Percentiles rank a stretch among this genome's conserved stretches.
These are phyloP conservation scores for Lichtheimia ornata DNA, from an alignment of 371 early-diverging fungal genomes.

Conservation along the genomic window DNA sequence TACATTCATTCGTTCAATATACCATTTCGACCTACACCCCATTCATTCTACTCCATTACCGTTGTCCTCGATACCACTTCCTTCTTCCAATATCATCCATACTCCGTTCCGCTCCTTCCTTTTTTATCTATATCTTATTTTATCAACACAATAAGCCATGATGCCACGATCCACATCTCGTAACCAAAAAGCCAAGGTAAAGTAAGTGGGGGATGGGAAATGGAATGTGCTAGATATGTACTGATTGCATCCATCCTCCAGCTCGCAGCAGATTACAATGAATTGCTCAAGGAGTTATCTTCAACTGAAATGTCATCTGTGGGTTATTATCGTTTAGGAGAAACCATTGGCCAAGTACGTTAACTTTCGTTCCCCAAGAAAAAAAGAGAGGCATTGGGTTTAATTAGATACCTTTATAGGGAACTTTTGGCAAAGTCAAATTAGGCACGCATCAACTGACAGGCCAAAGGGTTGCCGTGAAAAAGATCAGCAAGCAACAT, in stretches of 20 bases:
- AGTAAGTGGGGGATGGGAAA: background rate
- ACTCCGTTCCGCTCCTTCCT: conserved; percentile 21
- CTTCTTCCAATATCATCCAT: background rate
- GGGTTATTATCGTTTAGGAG: conserved; percentile 25
- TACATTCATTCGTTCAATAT: conserved; percentile 4
- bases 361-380: background rate
- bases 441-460: conserved; percentile 76
- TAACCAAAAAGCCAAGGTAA: conserved; percentile 32
- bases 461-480: conserved; percentile 82
- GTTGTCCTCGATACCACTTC: background rate
- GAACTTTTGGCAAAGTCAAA: conserved; percentile 88
- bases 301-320: conserved; percentile 23
- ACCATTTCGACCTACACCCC: background rate
- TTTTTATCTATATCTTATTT: conserved; percentile 1
- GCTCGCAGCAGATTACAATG: conserved; percentile 33
- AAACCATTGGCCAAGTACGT: conserved; percentile 28
- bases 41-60: background rate
- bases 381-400: background rate
- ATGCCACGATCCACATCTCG: conserved; percentile 6
- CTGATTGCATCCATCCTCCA: background rate
- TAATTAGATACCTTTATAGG: conserved; percentile 35
- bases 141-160: background rate
- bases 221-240: background rate
- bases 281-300: conserved; percentile 28
- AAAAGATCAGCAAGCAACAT: conserved; percentile 84